Evolutionary conservation across 2,329 filamentous ascomycete species (phyloP).

Genomic region (Fusarium fujikuroi): DNA sequence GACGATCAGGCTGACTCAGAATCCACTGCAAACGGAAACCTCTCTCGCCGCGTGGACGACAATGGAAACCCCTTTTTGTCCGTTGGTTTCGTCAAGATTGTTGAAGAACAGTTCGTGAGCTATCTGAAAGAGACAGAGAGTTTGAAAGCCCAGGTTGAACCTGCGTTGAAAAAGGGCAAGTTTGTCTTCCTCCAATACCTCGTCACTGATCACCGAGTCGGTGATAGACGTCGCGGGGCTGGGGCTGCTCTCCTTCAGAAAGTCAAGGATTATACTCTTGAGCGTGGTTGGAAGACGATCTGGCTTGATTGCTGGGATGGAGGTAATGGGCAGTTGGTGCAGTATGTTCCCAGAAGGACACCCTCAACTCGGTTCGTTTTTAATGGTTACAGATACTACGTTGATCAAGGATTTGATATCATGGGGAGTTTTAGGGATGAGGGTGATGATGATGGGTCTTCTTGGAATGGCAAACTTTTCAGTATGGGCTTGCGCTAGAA

Average conservation of each 20-base stretch:
- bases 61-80: slow-evolving; percentile 24
- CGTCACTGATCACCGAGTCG: slow-evolving; percentile 24
- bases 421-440: slow-evolving; percentile 19
- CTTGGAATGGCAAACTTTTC: slow-evolving; percentile 34
- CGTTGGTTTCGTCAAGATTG: slow-evolving; percentile 23
- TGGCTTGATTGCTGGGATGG: slow-evolving; percentile 47
- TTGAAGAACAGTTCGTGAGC: slow-evolving; percentile 7
- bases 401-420: slow-evolving; percentile 27
- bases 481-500: slow-evolving; percentile 27
- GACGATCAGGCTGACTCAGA: slow-evolving; percentile 14
- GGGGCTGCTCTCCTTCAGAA: slow-evolving; percentile 26
- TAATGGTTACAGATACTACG: slow-evolving; percentile 37
- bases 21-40: background rate
- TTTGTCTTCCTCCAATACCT: slow-evolving; percentile 32
- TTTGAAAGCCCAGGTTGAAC: slow-evolving; percentile 17
- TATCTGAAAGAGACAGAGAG: slow-evolving; percentile 22
- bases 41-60: slow-evolving; percentile 32
- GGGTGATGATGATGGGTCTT: background rate
- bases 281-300: slow-evolving; percentile 28
- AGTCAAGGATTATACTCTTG: slow-evolving; percentile 31
- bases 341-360: slow-evolving; percentile 14
- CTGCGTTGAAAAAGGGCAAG: slow-evolving; percentile 22
- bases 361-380: background rate
- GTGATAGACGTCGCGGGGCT: slow-evolving; percentile 24
- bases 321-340: slow-evolving; percentile 37